Percentiles rank a stretch among this genome's conserved stretches.
Evolutionary conservation across 768 basidiomycete genomes (phyloP).

Genomic region (Cystobasidium ongulense): DNA sequence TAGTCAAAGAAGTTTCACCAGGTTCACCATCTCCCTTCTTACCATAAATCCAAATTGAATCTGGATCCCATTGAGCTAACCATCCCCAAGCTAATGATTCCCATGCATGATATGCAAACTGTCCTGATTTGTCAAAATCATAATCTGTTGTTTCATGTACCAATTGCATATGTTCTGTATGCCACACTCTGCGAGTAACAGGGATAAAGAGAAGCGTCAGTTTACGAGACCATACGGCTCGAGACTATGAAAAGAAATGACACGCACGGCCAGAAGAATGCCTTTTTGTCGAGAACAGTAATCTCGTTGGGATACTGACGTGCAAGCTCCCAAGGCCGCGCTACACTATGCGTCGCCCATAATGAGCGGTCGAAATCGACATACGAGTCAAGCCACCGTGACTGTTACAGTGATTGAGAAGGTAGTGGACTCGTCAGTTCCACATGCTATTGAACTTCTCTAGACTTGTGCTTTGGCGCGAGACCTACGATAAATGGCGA

Average conservation of each 20-base stretch:
- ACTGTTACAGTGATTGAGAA: slow-evolving; percentile 1
- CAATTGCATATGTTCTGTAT: slow-evolving; percentile 25
- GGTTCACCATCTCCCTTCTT: slow-evolving; percentile 1
- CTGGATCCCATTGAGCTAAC: slow-evolving; percentile 25
- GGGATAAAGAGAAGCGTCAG: background rate
- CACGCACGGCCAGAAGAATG: slow-evolving; percentile 31
- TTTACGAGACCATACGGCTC: background rate
- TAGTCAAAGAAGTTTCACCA: slow-evolving; percentile 26
- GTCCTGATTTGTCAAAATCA: slow-evolving; percentile 28
- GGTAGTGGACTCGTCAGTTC: background rate
- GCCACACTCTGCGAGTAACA: slow-evolving; percentile 12
- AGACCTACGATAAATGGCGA: slow-evolving; percentile 31
- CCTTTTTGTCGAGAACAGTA: slow-evolving; percentile 43
- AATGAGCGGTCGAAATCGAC: slow-evolving; percentile 33
- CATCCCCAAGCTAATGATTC: slow-evolving; percentile 29
- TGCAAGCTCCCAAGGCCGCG: slow-evolving; percentile 41
- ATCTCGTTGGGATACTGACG: slow-evolving; percentile 44
- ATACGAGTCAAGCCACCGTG: slow-evolving; percentile 37
- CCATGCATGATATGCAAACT: slow-evolving; percentile 30
- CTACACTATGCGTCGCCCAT: slow-evolving; percentile 37
- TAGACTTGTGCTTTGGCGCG: background rate
- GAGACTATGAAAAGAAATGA: too few species aligned
- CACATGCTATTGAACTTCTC: background rate
- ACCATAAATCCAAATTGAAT: slow-evolving; percentile 31
- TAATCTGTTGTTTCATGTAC: slow-evolving; percentile 16